These are phyloP conservation scores for Massarina eburnea DNA, from an alignment of 2,329 filamentous ascomycete species.

Conservation along the genomic window DNA sequence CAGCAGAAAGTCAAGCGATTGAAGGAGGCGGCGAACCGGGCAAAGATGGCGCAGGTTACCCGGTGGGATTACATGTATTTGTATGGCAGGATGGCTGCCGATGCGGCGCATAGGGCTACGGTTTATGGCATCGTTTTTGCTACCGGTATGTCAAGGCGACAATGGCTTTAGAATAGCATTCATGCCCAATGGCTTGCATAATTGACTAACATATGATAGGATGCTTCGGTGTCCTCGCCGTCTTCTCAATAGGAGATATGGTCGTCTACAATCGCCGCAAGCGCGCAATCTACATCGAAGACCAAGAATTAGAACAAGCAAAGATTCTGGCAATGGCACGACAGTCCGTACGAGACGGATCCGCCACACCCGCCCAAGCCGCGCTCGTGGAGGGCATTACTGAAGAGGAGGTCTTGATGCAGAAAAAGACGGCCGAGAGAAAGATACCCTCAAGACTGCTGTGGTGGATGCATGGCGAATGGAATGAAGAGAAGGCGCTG, in stretches of 20 bases:
- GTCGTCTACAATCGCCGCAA: slow-evolving; percentile 68
- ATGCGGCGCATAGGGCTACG: slow-evolving; percentile 62
- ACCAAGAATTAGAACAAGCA: slow-evolving; percentile 51
- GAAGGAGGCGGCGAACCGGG: slow-evolving; percentile 51
- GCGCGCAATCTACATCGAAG: slow-evolving; percentile 61
- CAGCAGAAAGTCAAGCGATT: slow-evolving; percentile 57
- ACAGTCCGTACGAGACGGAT: slow-evolving; percentile 45
- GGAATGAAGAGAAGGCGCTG: slow-evolving; percentile 41
- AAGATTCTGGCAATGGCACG: slow-evolving; percentile 48
- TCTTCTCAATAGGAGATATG: slow-evolving; percentile 67
- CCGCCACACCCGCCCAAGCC: slow-evolving; percentile 54
- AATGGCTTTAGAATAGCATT: slow-evolving; percentile 12
- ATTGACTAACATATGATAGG: slow-evolving; percentile 44
- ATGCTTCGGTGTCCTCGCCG: slow-evolving; percentile 61
- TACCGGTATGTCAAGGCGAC: slow-evolving; percentile 52
- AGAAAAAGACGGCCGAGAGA: slow-evolving; percentile 37
- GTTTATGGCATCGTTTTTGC: slow-evolving; percentile 62
- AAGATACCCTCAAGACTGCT: slow-evolving; percentile 33
- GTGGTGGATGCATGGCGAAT: slow-evolving; percentile 41
- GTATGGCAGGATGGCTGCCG: slow-evolving; percentile 50
- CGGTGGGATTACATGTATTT: slow-evolving; percentile 52
- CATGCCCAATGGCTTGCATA: background rate
- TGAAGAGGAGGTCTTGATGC: slow-evolving; percentile 58
- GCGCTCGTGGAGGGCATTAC: slow-evolving; percentile 60
- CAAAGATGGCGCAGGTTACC: slow-evolving; percentile 54